A percentile compares a stretch with the other conserved stretches of the same genome.
Conservation (phyloP, 2,329 filamentous ascomycete species). For the Thyridium curvatum region DNA sequence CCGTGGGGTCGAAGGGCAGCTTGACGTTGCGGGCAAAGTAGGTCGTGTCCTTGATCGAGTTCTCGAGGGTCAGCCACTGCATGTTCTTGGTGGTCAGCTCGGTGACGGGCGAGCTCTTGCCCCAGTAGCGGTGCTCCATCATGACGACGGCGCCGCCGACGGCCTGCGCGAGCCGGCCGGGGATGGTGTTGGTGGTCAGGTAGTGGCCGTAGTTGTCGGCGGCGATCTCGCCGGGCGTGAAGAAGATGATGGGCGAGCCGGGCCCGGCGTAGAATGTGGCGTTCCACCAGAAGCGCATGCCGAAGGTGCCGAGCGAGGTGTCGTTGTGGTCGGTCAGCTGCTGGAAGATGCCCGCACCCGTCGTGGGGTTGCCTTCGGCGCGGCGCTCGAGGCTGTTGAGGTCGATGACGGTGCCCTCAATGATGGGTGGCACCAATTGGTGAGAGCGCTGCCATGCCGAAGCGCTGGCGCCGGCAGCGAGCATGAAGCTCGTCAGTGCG, state of each 20-base stretch:
- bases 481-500: too few species aligned
- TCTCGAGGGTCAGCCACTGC: conserved; percentile 31
- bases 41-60: conserved; percentile 31
- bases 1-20: conserved; percentile 40
- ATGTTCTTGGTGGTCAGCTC: conserved; percentile 28
- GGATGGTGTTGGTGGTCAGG: conserved; percentile 23
- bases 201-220: conserved; percentile 25
- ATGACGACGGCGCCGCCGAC: conserved; percentile 32
- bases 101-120: conserved; percentile 28
- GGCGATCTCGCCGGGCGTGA: conserved; percentile 31
- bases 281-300: conserved; percentile 34
- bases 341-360: conserved; percentile 21
- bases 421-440: too few species aligned
- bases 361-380: not conserved
- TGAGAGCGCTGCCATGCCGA: too few species aligned
- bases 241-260: conserved; percentile 30
- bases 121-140: conserved; percentile 37
- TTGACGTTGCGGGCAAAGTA: conserved; percentile 35
- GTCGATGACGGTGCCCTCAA: too few species aligned
- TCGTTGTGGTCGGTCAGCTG: conserved; percentile 34
- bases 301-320: conserved; percentile 31
- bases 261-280: conserved; percentile 32
- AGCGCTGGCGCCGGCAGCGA: too few species aligned
- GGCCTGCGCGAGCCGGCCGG: conserved; percentile 29
- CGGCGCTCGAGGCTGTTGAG: too few species aligned